Conservation (phyloP, 2,329 filamentous ascomycete genomes). For the Colletotrichum orbiculare region DNA sequence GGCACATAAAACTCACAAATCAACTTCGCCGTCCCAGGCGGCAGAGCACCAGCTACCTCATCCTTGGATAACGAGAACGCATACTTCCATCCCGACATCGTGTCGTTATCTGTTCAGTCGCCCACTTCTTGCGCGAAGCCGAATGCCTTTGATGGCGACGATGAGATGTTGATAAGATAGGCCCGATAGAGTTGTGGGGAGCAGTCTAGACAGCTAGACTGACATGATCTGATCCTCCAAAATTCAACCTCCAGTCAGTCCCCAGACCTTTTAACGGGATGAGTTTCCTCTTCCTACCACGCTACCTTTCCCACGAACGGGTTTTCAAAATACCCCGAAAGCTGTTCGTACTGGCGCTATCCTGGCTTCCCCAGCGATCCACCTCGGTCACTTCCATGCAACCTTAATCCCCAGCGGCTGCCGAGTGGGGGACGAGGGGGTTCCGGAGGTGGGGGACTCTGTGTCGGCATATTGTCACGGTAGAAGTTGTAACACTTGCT, state of each 20-base stretch:
- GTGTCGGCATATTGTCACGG: constrained; percentile 11
- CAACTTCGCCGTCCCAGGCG: constrained; percentile 39
- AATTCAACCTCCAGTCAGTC: too few species aligned
- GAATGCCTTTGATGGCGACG: background rate
- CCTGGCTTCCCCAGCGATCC: constrained; percentile 30
- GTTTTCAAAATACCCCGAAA: background rate
- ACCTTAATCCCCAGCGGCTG: constrained; percentile 5
- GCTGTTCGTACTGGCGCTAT: background rate
- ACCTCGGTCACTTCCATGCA: constrained; percentile 17
- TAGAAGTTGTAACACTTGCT: background rate
- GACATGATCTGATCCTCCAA: too few species aligned
- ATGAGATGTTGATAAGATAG: background rate
- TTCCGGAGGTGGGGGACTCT: constrained; percentile 20
- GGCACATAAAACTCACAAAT: constrained; percentile 36
- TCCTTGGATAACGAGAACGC: constrained; percentile 39
- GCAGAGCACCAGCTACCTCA: constrained; percentile 36
- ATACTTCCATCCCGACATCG: constrained; percentile 38
- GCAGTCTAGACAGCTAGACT: too few species aligned
- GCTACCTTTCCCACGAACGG: background rate
- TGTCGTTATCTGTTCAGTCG: background rate
- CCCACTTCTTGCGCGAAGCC: background rate
- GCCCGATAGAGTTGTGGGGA: background rate
- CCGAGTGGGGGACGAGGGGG: constrained; percentile 34
- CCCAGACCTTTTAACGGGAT: too few species aligned
- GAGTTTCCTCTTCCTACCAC: background rate